Base-by-base conservation (phyloP, 768 basidiomycete species). In the Fomitopsis serialis region DNA sequence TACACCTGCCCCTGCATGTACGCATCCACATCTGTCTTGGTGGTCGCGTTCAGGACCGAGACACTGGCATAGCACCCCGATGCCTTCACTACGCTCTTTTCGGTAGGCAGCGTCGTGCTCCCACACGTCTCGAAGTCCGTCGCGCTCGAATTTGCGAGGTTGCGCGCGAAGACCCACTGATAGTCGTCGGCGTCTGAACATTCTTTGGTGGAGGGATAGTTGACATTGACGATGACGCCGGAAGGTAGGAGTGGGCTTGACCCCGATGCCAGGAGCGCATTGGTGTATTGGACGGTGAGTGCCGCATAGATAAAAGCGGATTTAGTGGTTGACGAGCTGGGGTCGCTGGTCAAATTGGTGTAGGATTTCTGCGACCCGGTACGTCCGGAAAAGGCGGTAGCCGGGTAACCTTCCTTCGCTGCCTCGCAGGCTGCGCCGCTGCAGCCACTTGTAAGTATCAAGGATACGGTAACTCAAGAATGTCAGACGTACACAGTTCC, bases 381-480 rank as follows among this genome's bases (percentile, higher is more conserved):
- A 8, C 58, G 54, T 29, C 70, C 74, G 11, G 77, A 79, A 66
- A 78, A 78, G 0, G 78, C 78, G 25, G 74, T 68, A 0, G 78
- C 72, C 2, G 79, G 78, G 35, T 79, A 68, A 24, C 79, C 79
- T 58, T 76, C 71, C 37, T 69, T 58, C 1, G 77, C 73, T 3
- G 78, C 75, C 62, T 77, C 76, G 11, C 70, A 69, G 1, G 79
- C 77, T 1, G 78, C 78, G 7, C 77, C 77, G 23, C 78, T 80
- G 53, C 1, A 7, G 3, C 8, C 4, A 17, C 6, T 5, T n/a
- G 42, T n/a, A 21, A n/a, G 23, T 12, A n/a, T 4, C 6, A 12
- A 36, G 2, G 37, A 48, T 27, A 22, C 15, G 21, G 42, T 19
- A 10, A 10, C 15, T 2, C 3, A 6, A 45, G 11, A 12, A 34